phyloP scores from a whole-genome alignment of 768 basidiomycete genomes.

The Suillus paluster region DNA sequence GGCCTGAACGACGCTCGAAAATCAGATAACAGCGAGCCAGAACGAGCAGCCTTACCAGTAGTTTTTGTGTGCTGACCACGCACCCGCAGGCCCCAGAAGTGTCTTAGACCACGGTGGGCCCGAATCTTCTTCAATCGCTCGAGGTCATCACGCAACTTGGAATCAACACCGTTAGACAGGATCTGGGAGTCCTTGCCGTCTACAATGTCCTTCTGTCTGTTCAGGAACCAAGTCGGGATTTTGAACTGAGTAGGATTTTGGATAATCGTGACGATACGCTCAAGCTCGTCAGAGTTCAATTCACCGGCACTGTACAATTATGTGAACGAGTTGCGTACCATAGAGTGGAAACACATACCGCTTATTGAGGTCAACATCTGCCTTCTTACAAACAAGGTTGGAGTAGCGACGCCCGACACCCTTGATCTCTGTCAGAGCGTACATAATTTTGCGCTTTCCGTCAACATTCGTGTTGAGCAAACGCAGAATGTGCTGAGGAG shows the following conservation, averaged over 20 bases:
- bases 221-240: constrained; percentile 99
- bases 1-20: constrained; percentile 53
- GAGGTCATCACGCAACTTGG: constrained; percentile 96
- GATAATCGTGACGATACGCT: constrained; percentile 98
- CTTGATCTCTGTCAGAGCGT: constrained; percentile 99
- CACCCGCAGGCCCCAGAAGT: constrained; percentile 94
- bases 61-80: constrained; percentile 99
- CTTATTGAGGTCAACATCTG: constrained; percentile 98
- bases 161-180: constrained; percentile 95
- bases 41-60: constrained; percentile 63
- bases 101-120: constrained; percentile 91
- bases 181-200: constrained; percentile 98
- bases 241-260: constrained; percentile 99
- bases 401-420: constrained; percentile 99
- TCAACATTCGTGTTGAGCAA: constrained; percentile 99
- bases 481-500: constrained; percentile 92
- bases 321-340: constrained; percentile 11
- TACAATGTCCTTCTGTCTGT: constrained; percentile 97
- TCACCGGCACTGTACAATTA: constrained; percentile 81
- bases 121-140: constrained; percentile 99
- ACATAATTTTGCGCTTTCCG: constrained; percentile 99
- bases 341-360: constrained; percentile 62
- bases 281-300: constrained; percentile 98
- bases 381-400: constrained; percentile 99
- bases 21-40: too few relatives aligned